Percentiles rank a stretch among this genome's conserved stretches.
Evolutionary conservation across 1,284 basidiomycete genomes (phyloP).

Genomic region (Meripilus lineatus): DNA sequence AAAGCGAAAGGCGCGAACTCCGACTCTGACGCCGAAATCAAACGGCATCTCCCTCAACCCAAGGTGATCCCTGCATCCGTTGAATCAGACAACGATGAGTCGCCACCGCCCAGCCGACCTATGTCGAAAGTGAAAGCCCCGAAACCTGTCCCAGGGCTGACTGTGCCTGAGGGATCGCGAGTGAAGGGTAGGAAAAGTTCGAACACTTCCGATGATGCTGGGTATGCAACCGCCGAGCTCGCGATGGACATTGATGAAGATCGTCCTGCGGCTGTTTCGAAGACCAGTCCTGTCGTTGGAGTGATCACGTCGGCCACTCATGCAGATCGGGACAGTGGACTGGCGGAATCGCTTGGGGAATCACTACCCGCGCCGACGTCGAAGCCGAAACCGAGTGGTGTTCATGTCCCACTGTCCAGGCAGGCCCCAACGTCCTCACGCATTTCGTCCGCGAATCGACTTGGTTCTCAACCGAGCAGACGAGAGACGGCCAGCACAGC

Average conservation of each 20-base stretch:
- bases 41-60: too few species aligned
- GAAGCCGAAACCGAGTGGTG: not conserved
- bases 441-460: not conserved
- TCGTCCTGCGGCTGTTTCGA: not conserved
- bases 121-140: too few species aligned
- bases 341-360: not conserved
- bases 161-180: too few species aligned
- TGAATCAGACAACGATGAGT: too few species aligned
- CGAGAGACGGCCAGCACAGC: slow-evolving; percentile 2
- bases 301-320: not conserved
- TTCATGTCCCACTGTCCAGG: not conserved
- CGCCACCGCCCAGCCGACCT: too few species aligned
- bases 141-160: too few species aligned
- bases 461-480: not conserved
- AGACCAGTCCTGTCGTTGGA: not conserved
- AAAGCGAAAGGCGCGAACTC: not conserved
- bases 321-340: not conserved
- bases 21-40: not conserved
- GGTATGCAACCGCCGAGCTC: slow-evolving; percentile 25
- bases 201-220: slow-evolving; percentile 24
- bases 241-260: slow-evolving; percentile 16
- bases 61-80: not conserved
- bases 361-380: not conserved
- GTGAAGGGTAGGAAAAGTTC: slow-evolving; percentile 16
- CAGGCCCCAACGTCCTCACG: not conserved